Percentiles rank a stretch among this genome's conserved stretches.
phyloP scores from a whole-genome alignment of 352 stramenopile species.

The Phytophthora ohioensis region DNA sequence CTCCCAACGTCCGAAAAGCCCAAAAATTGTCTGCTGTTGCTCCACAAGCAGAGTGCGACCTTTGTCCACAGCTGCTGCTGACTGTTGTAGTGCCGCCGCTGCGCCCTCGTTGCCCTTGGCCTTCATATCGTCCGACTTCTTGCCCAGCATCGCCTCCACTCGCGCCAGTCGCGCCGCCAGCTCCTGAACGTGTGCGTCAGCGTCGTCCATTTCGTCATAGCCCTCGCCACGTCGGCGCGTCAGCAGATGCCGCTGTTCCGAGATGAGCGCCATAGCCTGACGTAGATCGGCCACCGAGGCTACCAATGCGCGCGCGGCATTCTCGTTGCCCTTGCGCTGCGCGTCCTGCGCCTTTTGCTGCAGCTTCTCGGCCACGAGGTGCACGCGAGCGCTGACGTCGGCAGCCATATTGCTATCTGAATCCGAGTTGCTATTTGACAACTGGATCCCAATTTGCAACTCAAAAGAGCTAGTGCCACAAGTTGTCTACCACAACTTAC shows the following conservation, averaged over 20 bases:
- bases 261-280: slow-evolving; percentile 57
- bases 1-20: slow-evolving; percentile 46
- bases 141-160: slow-evolving; percentile 67
- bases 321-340: slow-evolving; percentile 64
- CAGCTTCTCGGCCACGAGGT: slow-evolving; percentile 82
- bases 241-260: slow-evolving; percentile 66
- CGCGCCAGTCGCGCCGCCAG: slow-evolving; percentile 43
- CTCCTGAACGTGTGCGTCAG: slow-evolving; percentile 43
- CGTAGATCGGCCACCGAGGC: slow-evolving; percentile 68
- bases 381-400: slow-evolving; percentile 68
- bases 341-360: slow-evolving; percentile 73
- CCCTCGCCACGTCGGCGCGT: slow-evolving; percentile 36
- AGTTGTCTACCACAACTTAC: no score
- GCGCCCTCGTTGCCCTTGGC: slow-evolving; percentile 70
- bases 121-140: slow-evolving; percentile 85
- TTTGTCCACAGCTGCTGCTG: slow-evolving; percentile 50
- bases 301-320: slow-evolving; percentile 51
- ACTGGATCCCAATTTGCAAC: background rate
- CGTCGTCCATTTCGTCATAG: slow-evolving; percentile 30
- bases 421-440: background rate
- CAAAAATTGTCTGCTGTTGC: slow-evolving; percentile 62
- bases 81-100: slow-evolving; percentile 61
- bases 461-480: background rate
- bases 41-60: slow-evolving; percentile 46
- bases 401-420: slow-evolving; percentile 45